phyloP scores from a whole-genome alignment of 2,329 filamentous ascomycete genomes.

The Phaeosphaeriaceae sp. region DNA sequence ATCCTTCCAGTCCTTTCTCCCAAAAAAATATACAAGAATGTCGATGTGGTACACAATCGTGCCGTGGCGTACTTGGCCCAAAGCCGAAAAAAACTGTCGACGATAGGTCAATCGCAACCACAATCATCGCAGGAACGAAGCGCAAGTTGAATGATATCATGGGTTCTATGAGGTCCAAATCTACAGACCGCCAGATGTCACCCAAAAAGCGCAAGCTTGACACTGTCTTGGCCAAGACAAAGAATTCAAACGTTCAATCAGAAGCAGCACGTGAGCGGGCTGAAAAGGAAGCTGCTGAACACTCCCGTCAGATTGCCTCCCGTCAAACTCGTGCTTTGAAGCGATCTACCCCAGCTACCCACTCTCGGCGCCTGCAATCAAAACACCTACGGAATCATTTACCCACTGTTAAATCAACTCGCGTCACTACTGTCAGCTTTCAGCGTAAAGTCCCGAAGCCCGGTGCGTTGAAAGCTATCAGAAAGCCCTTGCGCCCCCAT shows the following conservation, averaged over 20 bases:
- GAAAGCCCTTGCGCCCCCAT: slow-evolving; percentile 19
- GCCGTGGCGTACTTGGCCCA: slow-evolving; percentile 67
- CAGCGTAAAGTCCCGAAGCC: slow-evolving; percentile 28
- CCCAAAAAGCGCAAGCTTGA: slow-evolving; percentile 41
- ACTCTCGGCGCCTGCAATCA: slow-evolving; percentile 15
- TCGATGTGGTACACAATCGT: slow-evolving; percentile 65
- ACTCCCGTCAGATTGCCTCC: slow-evolving; percentile 38
- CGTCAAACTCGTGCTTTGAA: slow-evolving; percentile 42
- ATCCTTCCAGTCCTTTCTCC: slow-evolving; percentile 49
- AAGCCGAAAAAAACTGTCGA: slow-evolving; percentile 57
- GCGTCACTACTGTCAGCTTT: slow-evolving; percentile 31
- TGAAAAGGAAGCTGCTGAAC: slow-evolving; percentile 33
- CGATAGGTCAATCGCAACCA: slow-evolving; percentile 38
- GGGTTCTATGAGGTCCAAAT: slow-evolving; percentile 22
- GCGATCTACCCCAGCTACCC: slow-evolving; percentile 23
- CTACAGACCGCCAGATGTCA: slow-evolving; percentile 32
- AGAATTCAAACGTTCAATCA: slow-evolving; percentile 28
- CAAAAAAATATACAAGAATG: slow-evolving; percentile 69
- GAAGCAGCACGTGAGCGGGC: slow-evolving; percentile 33
- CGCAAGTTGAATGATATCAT: slow-evolving; percentile 43
- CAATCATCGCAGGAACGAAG: slow-evolving; percentile 41
- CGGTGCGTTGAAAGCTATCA: slow-evolving; percentile 32
- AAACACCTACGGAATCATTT: slow-evolving; percentile 5
- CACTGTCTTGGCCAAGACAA: slow-evolving; percentile 29
- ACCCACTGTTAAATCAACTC: slow-evolving; percentile 15